These are phyloP conservation scores for Penicillium concentricum DNA, from an alignment of 2,329 filamentous ascomycete species.

Conservation along the genomic window DNA sequence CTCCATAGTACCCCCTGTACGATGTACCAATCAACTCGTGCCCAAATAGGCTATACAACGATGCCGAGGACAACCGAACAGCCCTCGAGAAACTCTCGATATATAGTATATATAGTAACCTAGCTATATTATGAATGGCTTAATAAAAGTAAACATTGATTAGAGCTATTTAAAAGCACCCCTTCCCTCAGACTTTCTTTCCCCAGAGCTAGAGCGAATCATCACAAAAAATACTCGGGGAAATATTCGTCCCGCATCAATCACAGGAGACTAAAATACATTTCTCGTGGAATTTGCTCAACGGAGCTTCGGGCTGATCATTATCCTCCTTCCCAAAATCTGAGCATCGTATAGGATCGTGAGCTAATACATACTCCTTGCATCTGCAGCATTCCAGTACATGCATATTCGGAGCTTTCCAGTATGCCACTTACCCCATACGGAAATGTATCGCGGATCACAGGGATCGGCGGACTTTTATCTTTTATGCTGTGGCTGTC, in stretches of 20 bases:
- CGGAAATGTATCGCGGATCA: slow-evolving; percentile 4
- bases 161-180: not conserved
- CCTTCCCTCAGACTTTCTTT: not conserved
- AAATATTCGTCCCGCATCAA: not conserved
- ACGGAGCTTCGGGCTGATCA: not conserved
- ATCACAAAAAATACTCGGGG: not conserved
- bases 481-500: not conserved
- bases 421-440: slow-evolving; percentile 11
- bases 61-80: not conserved
- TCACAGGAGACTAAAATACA: not conserved
- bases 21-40: not conserved
- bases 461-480: not conserved
- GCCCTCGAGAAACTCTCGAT: not conserved
- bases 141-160: not conserved
- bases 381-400: slow-evolving; percentile 2
- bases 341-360: not conserved
- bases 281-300: not conserved
- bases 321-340: not conserved
- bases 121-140: not conserved
- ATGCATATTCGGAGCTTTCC: slow-evolving; percentile 12
- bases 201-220: not conserved
- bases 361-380: slow-evolving; percentile 1
- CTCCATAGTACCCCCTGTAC: not conserved
- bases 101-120: not conserved
- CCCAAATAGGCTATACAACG: not conserved